These are phyloP conservation scores for Pleurotus sapidus DNA, from an alignment of 768 basidiomycete species.

Conservation along the genomic window DNA sequence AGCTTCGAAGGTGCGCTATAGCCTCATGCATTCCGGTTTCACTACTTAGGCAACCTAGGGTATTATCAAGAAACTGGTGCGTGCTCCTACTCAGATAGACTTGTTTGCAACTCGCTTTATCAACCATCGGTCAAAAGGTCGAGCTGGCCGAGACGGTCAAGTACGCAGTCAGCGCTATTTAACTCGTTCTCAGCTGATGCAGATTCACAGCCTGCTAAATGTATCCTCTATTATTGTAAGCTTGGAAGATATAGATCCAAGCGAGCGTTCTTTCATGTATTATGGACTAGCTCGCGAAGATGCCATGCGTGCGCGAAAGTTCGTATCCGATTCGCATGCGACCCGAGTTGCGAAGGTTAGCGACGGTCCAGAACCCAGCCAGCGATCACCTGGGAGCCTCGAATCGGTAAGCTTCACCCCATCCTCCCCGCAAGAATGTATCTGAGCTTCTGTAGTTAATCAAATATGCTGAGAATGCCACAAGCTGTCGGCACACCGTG, in stretches of 20 bases:
- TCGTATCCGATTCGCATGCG: constrained; percentile 45
- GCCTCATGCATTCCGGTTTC: neutral
- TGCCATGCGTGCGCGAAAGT: constrained; percentile 48
- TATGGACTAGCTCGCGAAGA: constrained; percentile 68
- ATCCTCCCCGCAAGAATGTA: neutral
- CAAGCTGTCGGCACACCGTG: constrained; percentile 71
- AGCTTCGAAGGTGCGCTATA: constrained; percentile 68
- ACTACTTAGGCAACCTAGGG: constrained; percentile 34
- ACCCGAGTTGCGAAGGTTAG: constrained; percentile 41
- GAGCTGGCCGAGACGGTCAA: constrained; percentile 75
- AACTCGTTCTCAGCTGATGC: neutral
- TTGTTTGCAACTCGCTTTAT: neutral
- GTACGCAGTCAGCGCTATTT: constrained; percentile 34
- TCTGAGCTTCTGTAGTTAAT: constrained; percentile 22
- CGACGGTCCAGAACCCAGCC: constrained; percentile 62
- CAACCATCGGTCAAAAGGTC: constrained; percentile 37
- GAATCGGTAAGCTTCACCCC: constrained; percentile 37
- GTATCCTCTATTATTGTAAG: constrained; percentile 80
- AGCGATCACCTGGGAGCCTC: constrained; percentile 64
- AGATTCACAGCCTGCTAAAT: constrained; percentile 66
- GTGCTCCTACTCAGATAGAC: constrained; percentile 4
- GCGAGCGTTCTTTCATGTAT: neutral
- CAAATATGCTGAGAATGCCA: constrained; percentile 55
- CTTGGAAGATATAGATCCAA: neutral
- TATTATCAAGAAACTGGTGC: constrained; percentile 87